phyloP scores from a whole-genome alignment of 1,284 basidiomycete genomes.

The Fomitopsis pinicola region DNA sequence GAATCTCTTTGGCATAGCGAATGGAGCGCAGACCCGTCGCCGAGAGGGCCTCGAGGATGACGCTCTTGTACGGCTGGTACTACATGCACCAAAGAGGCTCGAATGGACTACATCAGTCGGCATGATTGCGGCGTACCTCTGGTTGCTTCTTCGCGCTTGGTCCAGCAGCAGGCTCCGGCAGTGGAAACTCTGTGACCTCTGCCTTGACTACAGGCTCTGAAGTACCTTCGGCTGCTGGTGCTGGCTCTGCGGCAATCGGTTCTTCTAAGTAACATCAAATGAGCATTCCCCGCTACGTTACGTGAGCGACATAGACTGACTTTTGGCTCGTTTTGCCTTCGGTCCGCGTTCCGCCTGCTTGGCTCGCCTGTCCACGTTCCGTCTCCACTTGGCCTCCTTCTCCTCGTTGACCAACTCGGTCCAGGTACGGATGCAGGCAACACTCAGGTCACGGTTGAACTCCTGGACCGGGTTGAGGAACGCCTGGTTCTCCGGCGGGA shows the following conservation, averaged over 20 bases:
- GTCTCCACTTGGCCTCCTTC: constrained; percentile 61
- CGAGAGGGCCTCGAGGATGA: constrained; percentile 91
- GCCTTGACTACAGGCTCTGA: background rate
- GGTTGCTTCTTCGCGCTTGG: constrained; percentile 4
- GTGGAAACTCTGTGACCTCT: background rate
- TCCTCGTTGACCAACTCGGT: constrained; percentile 68
- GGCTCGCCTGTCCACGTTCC: constrained; percentile 34
- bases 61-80: constrained; percentile 58
- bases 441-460: constrained; percentile 94
- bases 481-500: constrained; percentile 73
- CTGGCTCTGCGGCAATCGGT: constrained; percentile 2
- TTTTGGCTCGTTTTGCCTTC: constrained; percentile 27
- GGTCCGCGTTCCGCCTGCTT: constrained; percentile 27
- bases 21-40: constrained; percentile 96
- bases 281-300: background rate
- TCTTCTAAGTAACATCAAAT: background rate
- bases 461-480: constrained; percentile 99
- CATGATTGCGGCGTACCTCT: constrained; percentile 9
- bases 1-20: constrained; percentile 97
- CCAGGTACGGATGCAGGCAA: constrained; percentile 88
- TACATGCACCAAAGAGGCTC: background rate
- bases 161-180: background rate
- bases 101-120: background rate
- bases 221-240: background rate
- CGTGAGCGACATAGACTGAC: constrained; percentile 5